These are phyloP conservation scores for Penicillium malachiteum DNA, from an alignment of 495 filamentous ascomycete species.

Conservation along the genomic window DNA sequence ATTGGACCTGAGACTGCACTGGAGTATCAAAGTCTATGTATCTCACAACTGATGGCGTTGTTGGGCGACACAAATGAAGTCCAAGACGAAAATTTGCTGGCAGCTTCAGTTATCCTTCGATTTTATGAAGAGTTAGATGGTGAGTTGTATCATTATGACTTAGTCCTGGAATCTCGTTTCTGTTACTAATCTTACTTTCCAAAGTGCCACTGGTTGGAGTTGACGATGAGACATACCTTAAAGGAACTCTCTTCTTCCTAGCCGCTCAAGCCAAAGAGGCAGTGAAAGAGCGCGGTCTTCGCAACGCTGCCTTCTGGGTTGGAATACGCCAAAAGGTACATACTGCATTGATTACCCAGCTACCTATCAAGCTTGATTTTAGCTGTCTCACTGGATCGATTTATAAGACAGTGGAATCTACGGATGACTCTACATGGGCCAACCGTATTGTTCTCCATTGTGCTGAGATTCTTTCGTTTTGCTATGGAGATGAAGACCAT, in stretches of 20 bases:
- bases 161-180: background rate
- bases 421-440: slow-evolving; percentile 31
- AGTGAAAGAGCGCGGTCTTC: slow-evolving; percentile 16
- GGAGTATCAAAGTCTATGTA: slow-evolving; percentile 24
- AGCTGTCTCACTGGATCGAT: slow-evolving; percentile 8
- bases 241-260: slow-evolving; percentile 12
- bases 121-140: slow-evolving; percentile 33
- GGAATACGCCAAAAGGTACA: slow-evolving; percentile 34
- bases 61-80: slow-evolving; percentile 13
- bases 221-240: slow-evolving; percentile 9
- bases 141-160: slow-evolving; percentile 3
- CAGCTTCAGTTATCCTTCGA: slow-evolving; percentile 26
- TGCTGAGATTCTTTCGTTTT: slow-evolving; percentile 21
- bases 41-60: slow-evolving; percentile 18
- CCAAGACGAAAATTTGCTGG: slow-evolving; percentile 25
- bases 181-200: background rate
- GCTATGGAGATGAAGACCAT: background rate
- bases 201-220: slow-evolving; percentile 8
- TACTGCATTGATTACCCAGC: slow-evolving; percentile 32
- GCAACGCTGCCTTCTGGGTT: slow-evolving; percentile 31
- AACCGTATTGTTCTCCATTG: slow-evolving; percentile 26
- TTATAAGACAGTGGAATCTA: slow-evolving; percentile 19
- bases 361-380: slow-evolving; percentile 19
- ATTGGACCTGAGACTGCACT: slow-evolving; percentile 13
- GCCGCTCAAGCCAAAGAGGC: slow-evolving; percentile 8